Evolutionary conservation across 2,329 filamentous ascomycete species (phyloP).

Genomic region (Venturia pyrina): DNA sequence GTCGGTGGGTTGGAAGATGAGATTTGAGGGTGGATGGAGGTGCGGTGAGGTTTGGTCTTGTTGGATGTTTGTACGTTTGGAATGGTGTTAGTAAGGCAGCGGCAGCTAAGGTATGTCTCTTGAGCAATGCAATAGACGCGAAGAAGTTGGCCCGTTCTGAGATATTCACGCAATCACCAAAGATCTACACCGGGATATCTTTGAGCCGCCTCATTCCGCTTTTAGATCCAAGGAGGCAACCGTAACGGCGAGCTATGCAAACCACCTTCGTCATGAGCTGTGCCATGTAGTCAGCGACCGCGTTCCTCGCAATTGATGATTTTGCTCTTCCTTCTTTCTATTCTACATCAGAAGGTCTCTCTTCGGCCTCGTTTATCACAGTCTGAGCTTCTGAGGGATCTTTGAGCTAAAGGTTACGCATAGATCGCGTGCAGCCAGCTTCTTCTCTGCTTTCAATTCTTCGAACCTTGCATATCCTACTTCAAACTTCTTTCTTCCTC

Average conservation of each 20-base stretch:
- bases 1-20: conserved; percentile 14
- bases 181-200: background rate
- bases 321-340: background rate
- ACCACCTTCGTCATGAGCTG: background rate
- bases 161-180: background rate
- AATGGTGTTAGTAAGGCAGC: background rate
- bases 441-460: background rate
- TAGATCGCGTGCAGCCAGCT: background rate
- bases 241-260: background rate
- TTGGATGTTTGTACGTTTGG: background rate
- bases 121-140: background rate
- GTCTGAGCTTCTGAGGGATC: background rate
- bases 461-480: background rate
- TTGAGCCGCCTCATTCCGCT: background rate
- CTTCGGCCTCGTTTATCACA: background rate
- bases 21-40: conserved; percentile 18
- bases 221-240: background rate
- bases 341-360: background rate
- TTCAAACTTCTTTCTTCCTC: background rate
- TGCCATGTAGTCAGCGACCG: background rate
- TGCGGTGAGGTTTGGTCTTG: background rate
- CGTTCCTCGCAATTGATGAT: background rate
- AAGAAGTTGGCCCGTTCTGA: background rate
- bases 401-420: background rate
- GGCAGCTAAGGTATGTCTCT: no score